Base-by-base conservation (phyloP, 179 eudicot species). In the Camellia oleifera region DNA sequence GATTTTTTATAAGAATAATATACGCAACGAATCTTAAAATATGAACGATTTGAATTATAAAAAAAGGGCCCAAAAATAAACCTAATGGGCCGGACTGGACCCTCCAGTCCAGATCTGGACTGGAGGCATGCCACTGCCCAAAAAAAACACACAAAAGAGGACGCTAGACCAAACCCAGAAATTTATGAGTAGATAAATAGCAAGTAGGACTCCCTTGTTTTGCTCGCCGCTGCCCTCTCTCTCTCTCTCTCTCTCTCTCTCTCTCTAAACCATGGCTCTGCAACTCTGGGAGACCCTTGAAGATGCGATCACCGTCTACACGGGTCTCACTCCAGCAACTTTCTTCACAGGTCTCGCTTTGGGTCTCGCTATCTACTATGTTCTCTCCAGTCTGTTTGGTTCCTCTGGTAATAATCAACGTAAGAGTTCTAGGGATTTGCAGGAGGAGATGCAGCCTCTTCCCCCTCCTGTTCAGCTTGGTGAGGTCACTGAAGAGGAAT, bases 381-480 rank as follows among this genome's bases (percentile, higher is more conserved):
- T 89, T 9, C 77, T 91, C 63, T 90, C 93, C 4, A 85, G 78
- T 26, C 32, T 92, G 0, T 90, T 94, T 72, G 92, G 92, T 11
- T 83, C 91, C 7, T 74, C 91, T 11, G 78, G 40, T 1, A 32
- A 71, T 60, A 8, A 75, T n/a, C 85, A 77, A 10, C 69, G 78
- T n/a, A 82, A 72, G 11, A 68, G 81, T 60, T 18, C 79, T n/a
- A 86, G 89, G 74, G 62, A 65, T 4, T 68, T 69, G 0, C 87
- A 87, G 50, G 91, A 87, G 68, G 82, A 82, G 72, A 82, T 85
- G 83, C 86, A 86, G 81, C 96, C 94, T 15, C 82, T 89, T 20
- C 92, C 91, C 1, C 91, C 91, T 0, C 92, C 96, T 1, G 93
- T 93, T 78, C 92, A 92, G 84, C 15, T 93, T 1, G 96, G 95